Conservation (phyloP, 352 stramenopile species). For the Globisporangium okanoganense region DNA sequence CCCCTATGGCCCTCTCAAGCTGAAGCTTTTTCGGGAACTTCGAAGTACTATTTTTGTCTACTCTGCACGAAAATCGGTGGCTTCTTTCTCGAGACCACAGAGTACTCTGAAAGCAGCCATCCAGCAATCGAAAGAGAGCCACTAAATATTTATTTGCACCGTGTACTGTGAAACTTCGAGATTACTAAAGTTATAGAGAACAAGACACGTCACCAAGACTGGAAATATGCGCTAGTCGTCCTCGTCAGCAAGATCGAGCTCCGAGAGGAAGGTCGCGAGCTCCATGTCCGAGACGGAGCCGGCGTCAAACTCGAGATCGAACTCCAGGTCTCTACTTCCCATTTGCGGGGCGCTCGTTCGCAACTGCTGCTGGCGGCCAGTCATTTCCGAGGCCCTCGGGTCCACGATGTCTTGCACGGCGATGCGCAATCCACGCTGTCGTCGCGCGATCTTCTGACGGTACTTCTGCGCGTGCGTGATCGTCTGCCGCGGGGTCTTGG, state of each 20-base stretch:
- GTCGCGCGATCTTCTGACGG: slow-evolving; percentile 59
- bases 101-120: background rate
- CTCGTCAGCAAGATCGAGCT: background rate
- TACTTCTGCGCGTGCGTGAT: slow-evolving; percentile 86
- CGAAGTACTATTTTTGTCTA: too few species aligned
- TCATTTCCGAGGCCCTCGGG: background rate
- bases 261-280: background rate
- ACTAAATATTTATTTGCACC: too few species aligned
- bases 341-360: background rate
- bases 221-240: background rate
- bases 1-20: too few species aligned
- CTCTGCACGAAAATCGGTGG: background rate
- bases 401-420: background rate
- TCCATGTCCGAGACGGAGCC: slow-evolving; percentile 1
- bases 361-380: background rate
- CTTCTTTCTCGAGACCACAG: background rate
- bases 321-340: background rate
- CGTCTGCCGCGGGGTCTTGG: slow-evolving; percentile 92
- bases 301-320: background rate
- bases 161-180: too few species aligned
- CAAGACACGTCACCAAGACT: background rate
- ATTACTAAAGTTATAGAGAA: background rate
- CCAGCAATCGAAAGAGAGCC: too few species aligned
- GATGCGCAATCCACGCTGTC: background rate
- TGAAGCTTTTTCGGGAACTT: too few species aligned